Conservation (phyloP, 129 eudicot species). For the Kitagawia praeruptora region DNA sequence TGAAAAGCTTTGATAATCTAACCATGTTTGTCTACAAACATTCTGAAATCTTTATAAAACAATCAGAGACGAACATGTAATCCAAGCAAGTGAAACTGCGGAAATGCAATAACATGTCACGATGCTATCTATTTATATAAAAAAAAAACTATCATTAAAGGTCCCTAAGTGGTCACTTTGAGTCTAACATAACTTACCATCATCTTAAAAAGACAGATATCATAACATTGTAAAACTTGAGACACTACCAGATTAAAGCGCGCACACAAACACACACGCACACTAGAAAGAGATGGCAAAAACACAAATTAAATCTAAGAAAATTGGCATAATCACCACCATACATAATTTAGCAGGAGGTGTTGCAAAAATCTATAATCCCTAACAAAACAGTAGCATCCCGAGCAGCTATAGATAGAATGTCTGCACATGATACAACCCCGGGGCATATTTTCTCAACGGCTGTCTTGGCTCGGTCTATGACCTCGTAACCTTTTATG, state of each 20-base stretch:
- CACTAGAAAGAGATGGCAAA: neutral
- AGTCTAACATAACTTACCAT: neutral
- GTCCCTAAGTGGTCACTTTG: neutral
- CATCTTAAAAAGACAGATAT: neutral
- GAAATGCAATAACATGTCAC: neutral
- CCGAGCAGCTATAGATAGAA: constrained; percentile 21
- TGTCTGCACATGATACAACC: constrained; percentile 27
- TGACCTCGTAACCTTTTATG: constrained; percentile 29
- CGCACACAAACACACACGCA: neutral
- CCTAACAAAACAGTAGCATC: constrained; percentile 17
- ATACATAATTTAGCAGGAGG: neutral
- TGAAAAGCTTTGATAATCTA: neutral
- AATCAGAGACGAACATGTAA: neutral
- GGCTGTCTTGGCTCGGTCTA: constrained; percentile 36
- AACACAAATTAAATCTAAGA: neutral
- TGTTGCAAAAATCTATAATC: neutral
- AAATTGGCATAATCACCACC: neutral
- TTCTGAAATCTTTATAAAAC: neutral
- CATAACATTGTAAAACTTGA: no score
- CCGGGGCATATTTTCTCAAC: constrained; percentile 37
- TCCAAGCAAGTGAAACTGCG: neutral
- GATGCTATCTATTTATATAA: neutral
- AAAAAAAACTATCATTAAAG: neutral
- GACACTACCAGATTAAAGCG: no score
- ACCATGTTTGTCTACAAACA: neutral